Evolutionary conservation across 2,329 filamentous ascomycete genomes (phyloP).

Genomic region (Calonectria fujianensis): DNA sequence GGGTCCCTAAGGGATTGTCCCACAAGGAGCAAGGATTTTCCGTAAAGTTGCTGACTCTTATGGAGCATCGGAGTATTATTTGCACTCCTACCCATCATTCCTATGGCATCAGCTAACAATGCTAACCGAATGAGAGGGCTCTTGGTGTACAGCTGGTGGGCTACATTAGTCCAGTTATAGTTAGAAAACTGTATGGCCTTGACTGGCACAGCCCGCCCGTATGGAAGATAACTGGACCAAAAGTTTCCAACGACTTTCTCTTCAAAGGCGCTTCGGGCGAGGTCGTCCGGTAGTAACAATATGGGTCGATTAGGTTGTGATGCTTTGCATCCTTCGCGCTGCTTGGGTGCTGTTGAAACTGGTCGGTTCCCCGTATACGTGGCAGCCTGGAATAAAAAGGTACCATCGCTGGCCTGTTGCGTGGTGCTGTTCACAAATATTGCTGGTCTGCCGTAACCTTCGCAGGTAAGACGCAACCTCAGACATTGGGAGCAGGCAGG

Average conservation of each 20-base stretch:
- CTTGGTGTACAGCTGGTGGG: background rate
- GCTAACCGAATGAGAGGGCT: background rate
- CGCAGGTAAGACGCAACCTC: background rate
- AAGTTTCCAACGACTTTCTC: background rate
- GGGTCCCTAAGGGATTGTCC: background rate
- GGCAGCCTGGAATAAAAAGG: background rate
- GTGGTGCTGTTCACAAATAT: background rate
- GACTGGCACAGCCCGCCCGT: background rate
- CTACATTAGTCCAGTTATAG: slow-evolving; percentile 6
- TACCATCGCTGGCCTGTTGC: background rate
- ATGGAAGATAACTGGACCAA: slow-evolving; percentile 8
- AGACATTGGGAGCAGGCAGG: background rate
- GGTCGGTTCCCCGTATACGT: background rate
- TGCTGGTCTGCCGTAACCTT: background rate
- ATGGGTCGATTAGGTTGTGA: background rate
- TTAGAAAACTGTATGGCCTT: background rate
- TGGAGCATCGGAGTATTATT: background rate
- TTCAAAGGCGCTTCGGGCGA: slow-evolving; percentile 4
- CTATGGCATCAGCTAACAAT: background rate
- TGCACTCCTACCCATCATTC: background rate
- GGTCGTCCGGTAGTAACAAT: background rate
- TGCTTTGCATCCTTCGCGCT: background rate
- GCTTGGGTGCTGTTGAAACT: too few relatives aligned
- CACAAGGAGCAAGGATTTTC: background rate
- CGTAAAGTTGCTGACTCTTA: slow-evolving; percentile 15